A percentile compares a stretch with the other conserved stretches of the same genome.
Conservation (phyloP, 1,284 basidiomycete genomes). For the Rhodotorula sp. region DNA sequence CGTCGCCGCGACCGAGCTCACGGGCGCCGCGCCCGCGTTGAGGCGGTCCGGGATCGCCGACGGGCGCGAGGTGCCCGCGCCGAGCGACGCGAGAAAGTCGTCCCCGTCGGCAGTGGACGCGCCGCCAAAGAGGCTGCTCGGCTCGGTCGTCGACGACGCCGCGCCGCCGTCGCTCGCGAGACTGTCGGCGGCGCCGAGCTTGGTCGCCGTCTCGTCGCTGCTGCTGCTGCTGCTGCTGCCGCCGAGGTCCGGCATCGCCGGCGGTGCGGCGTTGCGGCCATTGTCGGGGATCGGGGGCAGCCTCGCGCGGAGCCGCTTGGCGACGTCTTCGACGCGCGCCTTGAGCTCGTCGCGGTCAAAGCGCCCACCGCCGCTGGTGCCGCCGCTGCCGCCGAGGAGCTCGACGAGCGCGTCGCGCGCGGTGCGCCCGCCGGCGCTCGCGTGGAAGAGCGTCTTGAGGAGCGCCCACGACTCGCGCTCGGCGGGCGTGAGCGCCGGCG, state of each 20-base stretch:
- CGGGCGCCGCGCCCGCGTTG: slow-evolving; percentile 40
- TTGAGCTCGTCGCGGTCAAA: slow-evolving; percentile 89
- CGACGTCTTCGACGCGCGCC: slow-evolving; percentile 74
- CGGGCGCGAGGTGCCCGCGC: slow-evolving; percentile 49
- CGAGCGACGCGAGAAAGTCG: slow-evolving; percentile 86
- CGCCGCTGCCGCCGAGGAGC: slow-evolving; percentile 64
- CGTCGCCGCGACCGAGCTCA: slow-evolving; percentile 87
- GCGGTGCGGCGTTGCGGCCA: slow-evolving; percentile 56
- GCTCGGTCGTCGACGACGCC: no score
- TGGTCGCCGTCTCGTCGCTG: slow-evolving; percentile 58
- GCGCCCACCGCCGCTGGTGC: no score
- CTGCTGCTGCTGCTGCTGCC: neutral
- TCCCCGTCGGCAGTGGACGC: slow-evolving; percentile 58
- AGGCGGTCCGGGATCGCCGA: slow-evolving; percentile 63
- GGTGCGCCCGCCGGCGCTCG: slow-evolving; percentile 58
- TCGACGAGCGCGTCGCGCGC: slow-evolving; percentile 70
- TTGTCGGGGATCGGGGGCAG: slow-evolving; percentile 54
- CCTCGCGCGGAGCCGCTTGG: slow-evolving; percentile 65
- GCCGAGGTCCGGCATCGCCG: neutral
- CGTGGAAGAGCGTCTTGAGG: slow-evolving; percentile 79
- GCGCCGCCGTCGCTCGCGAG: no score
- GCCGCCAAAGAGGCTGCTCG: slow-evolving; percentile 6
- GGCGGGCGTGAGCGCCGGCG: slow-evolving; percentile 13
- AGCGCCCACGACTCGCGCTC: slow-evolving; percentile 73
- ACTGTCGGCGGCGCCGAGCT: slow-evolving; percentile 35